phyloP scores from a whole-genome alignment of 345 rosid species.

The Brassica carinata region DNA sequence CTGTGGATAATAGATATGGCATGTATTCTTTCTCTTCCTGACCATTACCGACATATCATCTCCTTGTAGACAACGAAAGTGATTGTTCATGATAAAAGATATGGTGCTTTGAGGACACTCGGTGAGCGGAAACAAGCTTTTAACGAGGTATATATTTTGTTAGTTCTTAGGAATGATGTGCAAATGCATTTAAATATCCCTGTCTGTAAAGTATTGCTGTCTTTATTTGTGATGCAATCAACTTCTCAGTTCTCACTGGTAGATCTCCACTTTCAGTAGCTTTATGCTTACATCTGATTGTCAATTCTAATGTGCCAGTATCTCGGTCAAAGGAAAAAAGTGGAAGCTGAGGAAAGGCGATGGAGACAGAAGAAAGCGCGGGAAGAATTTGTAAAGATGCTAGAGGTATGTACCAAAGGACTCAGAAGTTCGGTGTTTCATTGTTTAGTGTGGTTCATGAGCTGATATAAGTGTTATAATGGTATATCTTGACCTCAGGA shows the following conservation, averaged over 20 bases:
- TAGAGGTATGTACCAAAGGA: conserved; percentile 65
- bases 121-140: conserved; percentile 99
- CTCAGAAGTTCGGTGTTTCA: conserved; percentile 14
- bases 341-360: conserved; percentile 97
- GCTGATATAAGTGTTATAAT: conserved; percentile 33
- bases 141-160: conserved; percentile 70
- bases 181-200: background rate
- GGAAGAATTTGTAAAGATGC: conserved; percentile 88
- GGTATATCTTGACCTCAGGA: conserved; percentile 60
- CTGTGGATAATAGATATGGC: background rate
- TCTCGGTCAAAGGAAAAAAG: conserved; percentile 93
- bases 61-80: conserved; percentile 74
- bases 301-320: conserved; percentile 48
- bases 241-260: background rate
- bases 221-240: conserved; percentile 13
- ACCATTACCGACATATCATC: conserved; percentile 33
- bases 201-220: background rate
- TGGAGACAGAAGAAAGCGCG: conserved; percentile 92
- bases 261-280: conserved; percentile 21
- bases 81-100: conserved; percentile 83
- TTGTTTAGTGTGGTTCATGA: background rate
- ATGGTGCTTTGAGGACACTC: conserved; percentile 83
- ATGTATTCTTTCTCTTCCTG: background rate
- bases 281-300: conserved; percentile 23
- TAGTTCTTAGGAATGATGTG: conserved; percentile 19